Evolutionary conservation across 768 basidiomycete genomes (phyloP).

Genomic region (Tylopilus plumbeoviolaceoides): DNA sequence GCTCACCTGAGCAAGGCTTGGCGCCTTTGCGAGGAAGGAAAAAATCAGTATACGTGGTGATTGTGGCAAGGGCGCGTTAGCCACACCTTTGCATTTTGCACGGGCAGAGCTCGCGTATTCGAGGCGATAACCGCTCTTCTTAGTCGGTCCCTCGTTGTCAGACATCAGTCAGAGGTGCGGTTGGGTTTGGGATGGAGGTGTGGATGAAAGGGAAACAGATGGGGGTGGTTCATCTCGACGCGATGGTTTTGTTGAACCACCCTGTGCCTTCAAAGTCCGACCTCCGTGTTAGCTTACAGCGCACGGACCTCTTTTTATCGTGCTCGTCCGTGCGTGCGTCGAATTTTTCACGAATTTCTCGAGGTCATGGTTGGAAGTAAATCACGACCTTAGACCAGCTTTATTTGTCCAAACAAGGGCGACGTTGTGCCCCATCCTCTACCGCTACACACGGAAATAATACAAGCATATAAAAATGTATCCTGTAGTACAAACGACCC

Average conservation of each 20-base stretch:
- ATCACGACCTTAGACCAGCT: slow-evolving; percentile 12
- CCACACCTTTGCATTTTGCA: slow-evolving; percentile 76
- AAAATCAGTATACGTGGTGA: slow-evolving; percentile 16
- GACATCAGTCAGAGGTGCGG: slow-evolving; percentile 27
- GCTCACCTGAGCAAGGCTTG: slow-evolving; percentile 69
- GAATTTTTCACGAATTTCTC: slow-evolving; percentile 12
- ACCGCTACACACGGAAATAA: background rate
- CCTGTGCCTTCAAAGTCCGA: slow-evolving; percentile 38
- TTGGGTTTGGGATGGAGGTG: slow-evolving; percentile 14
- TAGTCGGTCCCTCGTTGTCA: slow-evolving; percentile 34
- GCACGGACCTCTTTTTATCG: slow-evolving; percentile 33
- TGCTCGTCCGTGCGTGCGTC: slow-evolving; percentile 22
- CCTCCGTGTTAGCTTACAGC: slow-evolving; percentile 29
- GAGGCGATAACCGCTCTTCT: slow-evolving; percentile 60
- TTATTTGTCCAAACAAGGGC: slow-evolving; percentile 32
- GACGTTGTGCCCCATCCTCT: background rate
- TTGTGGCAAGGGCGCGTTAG: slow-evolving; percentile 5
- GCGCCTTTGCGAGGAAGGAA: slow-evolving; percentile 48
- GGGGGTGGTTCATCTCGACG: slow-evolving; percentile 38
- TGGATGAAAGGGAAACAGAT: slow-evolving; percentile 29
- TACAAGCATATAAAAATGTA: slow-evolving; percentile 9
- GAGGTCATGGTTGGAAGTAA: slow-evolving; percentile 10
- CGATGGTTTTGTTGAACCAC: slow-evolving; percentile 37
- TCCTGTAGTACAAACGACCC: background rate
- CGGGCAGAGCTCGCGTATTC: slow-evolving; percentile 69